Conservation (phyloP, 306 rosid species). For the Prunus armeniaca region DNA sequence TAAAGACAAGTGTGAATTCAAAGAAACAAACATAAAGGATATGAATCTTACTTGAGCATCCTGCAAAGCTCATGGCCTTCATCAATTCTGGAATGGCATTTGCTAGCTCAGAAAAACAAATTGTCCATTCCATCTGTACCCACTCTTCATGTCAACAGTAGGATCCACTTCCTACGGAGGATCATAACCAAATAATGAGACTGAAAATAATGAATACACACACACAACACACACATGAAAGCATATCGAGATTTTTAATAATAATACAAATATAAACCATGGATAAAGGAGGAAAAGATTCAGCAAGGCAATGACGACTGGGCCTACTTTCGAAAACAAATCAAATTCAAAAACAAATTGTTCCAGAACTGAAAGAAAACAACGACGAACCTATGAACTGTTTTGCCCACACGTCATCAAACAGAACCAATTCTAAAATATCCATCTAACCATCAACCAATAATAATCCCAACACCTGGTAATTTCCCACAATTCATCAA, state of each 20-base stretch:
- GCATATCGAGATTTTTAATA: background rate
- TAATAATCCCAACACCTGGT: constrained; percentile 8
- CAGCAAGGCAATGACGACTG: background rate
- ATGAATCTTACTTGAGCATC: constrained; percentile 79
- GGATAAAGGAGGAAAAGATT: background rate
- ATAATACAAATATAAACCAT: background rate
- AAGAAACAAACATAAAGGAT: constrained; percentile 1
- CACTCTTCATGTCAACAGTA: constrained; percentile 72
- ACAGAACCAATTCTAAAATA: background rate
- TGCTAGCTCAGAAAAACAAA: constrained; percentile 75
- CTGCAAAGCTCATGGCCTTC: constrained; percentile 99
- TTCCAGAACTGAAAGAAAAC: background rate
- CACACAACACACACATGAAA: background rate
- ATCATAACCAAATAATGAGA: constrained; percentile 13
- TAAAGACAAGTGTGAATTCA: background rate
- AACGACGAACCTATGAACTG: background rate
- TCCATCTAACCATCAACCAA: background rate
- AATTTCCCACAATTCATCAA: constrained; percentile 17
- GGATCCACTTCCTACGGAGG: constrained; percentile 93
- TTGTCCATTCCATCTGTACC: constrained; percentile 81
- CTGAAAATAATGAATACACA: background rate
- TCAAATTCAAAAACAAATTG: background rate
- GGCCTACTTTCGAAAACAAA: background rate
- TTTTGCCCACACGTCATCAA: background rate
- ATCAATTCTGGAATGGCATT: constrained; percentile 95